These are phyloP conservation scores for Triangularia verruculosa DNA, from an alignment of 2,329 filamentous ascomycete species.

Conservation along the genomic window DNA sequence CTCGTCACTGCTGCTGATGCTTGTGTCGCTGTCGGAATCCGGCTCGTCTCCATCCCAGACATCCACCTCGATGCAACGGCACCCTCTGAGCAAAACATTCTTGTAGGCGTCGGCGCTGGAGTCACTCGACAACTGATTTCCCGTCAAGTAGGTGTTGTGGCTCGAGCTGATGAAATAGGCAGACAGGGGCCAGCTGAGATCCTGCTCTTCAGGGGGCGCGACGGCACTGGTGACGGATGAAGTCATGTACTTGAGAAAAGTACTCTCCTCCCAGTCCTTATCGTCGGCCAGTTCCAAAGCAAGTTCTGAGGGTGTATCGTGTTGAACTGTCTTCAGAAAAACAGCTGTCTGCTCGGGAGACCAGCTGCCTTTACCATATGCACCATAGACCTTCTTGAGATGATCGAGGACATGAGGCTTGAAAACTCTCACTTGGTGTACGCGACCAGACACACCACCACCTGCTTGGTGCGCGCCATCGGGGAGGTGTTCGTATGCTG, in stretches of 20 bases:
- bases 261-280: constrained; percentile 44
- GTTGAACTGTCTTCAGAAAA: constrained; percentile 49
- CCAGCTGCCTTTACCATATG: constrained; percentile 44
- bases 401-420: constrained; percentile 41
- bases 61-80: constrained; percentile 89
- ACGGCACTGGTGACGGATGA: constrained; percentile 45
- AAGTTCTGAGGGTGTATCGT: constrained; percentile 35
- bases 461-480: constrained; percentile 44
- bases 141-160: constrained; percentile 91
- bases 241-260: constrained; percentile 56
- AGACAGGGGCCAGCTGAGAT: constrained; percentile 73
- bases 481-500: constrained; percentile 12
- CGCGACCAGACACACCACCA: constrained; percentile 45
- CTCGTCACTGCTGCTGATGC: constrained; percentile 32
- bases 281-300: constrained; percentile 18
- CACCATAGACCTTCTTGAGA: constrained; percentile 46
- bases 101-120: constrained; percentile 89
- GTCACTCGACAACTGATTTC: constrained; percentile 81
- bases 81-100: constrained; percentile 76
- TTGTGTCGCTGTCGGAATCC: constrained; percentile 55
- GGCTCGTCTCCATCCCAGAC: constrained; percentile 87
- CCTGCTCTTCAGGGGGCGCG: constrained; percentile 40
- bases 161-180: constrained; percentile 94
- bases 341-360: constrained; percentile 42
- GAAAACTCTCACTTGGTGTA: constrained; percentile 41